Evolutionary conservation across 1,139 yeast species (phyloP).

Genomic region (Pichia cactophila): DNA sequence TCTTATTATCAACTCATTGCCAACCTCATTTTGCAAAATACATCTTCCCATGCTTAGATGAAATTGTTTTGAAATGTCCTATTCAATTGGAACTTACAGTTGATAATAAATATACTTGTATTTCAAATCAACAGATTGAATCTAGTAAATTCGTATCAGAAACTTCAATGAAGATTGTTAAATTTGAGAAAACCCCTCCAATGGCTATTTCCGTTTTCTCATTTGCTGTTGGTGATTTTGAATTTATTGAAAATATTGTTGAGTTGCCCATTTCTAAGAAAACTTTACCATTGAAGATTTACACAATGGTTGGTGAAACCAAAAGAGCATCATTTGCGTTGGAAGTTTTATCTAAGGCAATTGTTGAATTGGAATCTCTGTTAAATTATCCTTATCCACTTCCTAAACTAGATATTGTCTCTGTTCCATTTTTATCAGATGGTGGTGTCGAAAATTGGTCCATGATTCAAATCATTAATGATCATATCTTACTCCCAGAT

Average conservation of each 20-base stretch:
- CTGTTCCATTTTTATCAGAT: constrained; percentile 62
- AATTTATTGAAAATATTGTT: constrained; percentile 35
- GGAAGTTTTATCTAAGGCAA: constrained; percentile 35
- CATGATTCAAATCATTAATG: constrained; percentile 49
- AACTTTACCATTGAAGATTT: constrained; percentile 42
- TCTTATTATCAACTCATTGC: constrained; percentile 57
- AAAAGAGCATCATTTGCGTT: constrained; percentile 40
- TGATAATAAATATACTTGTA: constrained; percentile 37
- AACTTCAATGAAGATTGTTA: constrained; percentile 29
- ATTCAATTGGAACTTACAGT: constrained; percentile 43
- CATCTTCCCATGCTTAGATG: constrained; percentile 64
- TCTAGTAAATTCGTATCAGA: constrained; percentile 17
- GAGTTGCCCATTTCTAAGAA: constrained; percentile 17
- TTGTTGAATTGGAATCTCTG: constrained; percentile 38
- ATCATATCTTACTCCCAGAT: constrained; percentile 39
- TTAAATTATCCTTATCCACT: constrained; percentile 46
- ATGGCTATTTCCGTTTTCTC: constrained; percentile 60
- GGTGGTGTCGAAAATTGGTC: constrained; percentile 82
- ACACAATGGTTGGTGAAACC: constrained; percentile 49
- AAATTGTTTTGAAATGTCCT: constrained; percentile 45
- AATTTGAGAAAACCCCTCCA: constrained; percentile 46
- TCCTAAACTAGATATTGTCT: constrained; percentile 54
- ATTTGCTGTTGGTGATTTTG: constrained; percentile 60
- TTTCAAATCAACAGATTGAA: constrained; percentile 39
- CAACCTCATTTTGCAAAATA: constrained; percentile 59